Evolutionary conservation across 2,329 filamentous ascomycete species (phyloP).

Genomic region (Colletotrichum tabaci): DNA sequence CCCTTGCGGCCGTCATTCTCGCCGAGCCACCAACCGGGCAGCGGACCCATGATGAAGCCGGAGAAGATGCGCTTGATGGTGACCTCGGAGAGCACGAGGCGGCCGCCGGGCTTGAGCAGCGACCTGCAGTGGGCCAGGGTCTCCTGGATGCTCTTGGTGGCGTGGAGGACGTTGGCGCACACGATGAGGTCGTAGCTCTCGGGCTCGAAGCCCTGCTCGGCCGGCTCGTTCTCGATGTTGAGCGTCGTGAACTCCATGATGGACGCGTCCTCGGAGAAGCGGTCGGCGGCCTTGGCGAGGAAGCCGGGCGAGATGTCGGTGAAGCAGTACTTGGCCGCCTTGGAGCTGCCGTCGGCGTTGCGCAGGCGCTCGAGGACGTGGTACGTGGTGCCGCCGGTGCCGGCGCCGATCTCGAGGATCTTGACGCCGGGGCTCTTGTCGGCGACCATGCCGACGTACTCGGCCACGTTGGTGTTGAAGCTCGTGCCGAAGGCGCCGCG

Average conservation of each 20-base stretch:
- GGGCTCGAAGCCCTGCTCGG: slow-evolving; percentile 53
- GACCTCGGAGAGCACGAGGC: slow-evolving; percentile 48
- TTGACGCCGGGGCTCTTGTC: slow-evolving; percentile 46
- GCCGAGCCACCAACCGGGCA: slow-evolving; percentile 56
- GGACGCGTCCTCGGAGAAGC: slow-evolving; percentile 46
- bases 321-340: slow-evolving; percentile 54
- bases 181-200: slow-evolving; percentile 55
- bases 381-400: slow-evolving; percentile 33
- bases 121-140: slow-evolving; percentile 44
- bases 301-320: slow-evolving; percentile 62
- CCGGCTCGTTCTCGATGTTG: slow-evolving; percentile 52
- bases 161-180: slow-evolving; percentile 51
- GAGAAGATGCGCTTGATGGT: slow-evolving; percentile 45
- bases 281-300: slow-evolving; percentile 55
- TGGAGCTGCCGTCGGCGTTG: slow-evolving; percentile 30
- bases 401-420: slow-evolving; percentile 34
- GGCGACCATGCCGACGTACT: slow-evolving; percentile 42
- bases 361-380: slow-evolving; percentile 37
- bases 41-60: slow-evolving; percentile 50
- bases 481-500: slow-evolving; percentile 33
- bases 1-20: slow-evolving; percentile 44
- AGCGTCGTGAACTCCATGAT: slow-evolving; percentile 45
- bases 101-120: slow-evolving; percentile 50
- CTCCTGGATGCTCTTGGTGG: slow-evolving; percentile 47
- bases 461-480: slow-evolving; percentile 36